phyloP scores from a whole-genome alignment of 768 basidiomycete genomes.

The Mycena floridula region DNA sequence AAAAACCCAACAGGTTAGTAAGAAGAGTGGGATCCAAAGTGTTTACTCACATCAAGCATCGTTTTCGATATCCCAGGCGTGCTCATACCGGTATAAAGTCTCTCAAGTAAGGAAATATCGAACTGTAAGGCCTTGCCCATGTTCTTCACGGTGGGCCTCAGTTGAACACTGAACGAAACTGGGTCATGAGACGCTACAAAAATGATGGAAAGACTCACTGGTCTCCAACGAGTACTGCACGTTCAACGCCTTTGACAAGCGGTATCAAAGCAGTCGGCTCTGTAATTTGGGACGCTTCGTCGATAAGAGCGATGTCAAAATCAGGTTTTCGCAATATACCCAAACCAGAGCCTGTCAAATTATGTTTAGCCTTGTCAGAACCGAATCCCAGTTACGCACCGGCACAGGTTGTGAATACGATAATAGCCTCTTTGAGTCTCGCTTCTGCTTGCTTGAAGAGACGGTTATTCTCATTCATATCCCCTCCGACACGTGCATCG shows the following conservation, averaged over 20 bases:
- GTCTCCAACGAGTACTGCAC: slow-evolving; percentile 61
- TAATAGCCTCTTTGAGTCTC: slow-evolving; percentile 46
- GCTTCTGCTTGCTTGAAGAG: slow-evolving; percentile 54
- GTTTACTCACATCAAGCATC: slow-evolving; percentile 47
- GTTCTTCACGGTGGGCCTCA: slow-evolving; percentile 56
- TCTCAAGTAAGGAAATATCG: slow-evolving; percentile 58
- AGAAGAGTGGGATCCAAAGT: neutral
- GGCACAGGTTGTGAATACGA: slow-evolving; percentile 65
- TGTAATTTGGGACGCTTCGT: slow-evolving; percentile 68
- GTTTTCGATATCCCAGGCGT: slow-evolving; percentile 38
- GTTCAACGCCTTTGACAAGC: slow-evolving; percentile 53
- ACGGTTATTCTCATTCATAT: slow-evolving; percentile 51
- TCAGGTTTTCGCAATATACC: slow-evolving; percentile 49
- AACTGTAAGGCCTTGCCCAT: slow-evolving; percentile 52
- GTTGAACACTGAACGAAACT: slow-evolving; percentile 44
- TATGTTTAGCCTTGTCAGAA: neutral
- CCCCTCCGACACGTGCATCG: slow-evolving; percentile 60
- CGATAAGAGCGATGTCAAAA: slow-evolving; percentile 59
- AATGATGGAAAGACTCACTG: slow-evolving; percentile 39
- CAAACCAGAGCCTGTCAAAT: slow-evolving; percentile 41
- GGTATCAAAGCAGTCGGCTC: slow-evolving; percentile 64
- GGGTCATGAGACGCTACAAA: neutral
- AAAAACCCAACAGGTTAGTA: neutral
- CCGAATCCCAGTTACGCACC: slow-evolving; percentile 22
- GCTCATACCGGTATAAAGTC: slow-evolving; percentile 40